Evolutionary conservation across 1,139 yeast species (phyloP), one percentile per base, ranked within the genome.

Genomic region (Debaryomycetaceae sp.): DNA sequence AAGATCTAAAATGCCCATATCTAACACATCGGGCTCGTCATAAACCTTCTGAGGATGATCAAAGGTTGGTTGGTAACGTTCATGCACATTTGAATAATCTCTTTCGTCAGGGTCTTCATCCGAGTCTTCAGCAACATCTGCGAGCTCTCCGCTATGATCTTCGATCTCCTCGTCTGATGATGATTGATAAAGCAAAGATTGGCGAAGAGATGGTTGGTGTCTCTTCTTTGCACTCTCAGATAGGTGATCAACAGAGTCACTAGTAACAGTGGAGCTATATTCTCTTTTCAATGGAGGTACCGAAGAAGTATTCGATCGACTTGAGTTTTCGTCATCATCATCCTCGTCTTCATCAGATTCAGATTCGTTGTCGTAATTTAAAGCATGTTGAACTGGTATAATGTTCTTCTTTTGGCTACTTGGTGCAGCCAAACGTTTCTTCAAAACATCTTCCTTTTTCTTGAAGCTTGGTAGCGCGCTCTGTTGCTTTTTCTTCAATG

Each of bases 341-440:
- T 35, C 34, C 13, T 35, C 38, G 2, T 35, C 33, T 17, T 30
- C 38, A 11, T 75, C 76, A 4, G 75, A 82, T 31, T 63, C 75
- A 38, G 68, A 66, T 5, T 65, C 67, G 30, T 68, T 61, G 40
- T 72, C 77, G 45, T 65, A 78, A 50, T 86, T 83, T 46, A 86
- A 73, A 1, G 83, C 79, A 62, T 86, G 92, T 40, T 82, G 83
- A 81, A 85, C 74, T 1, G 94, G 95, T 34, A 82, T 61, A 38
- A 70, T 50, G 29, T 53, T 56, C 47, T 57, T 61, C 53, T 59
- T 56, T 35, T 44, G 43, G 51, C 40, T 35, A 34, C 37, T 30
- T 46, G 47, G 39, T 41, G 34, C 37, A 38, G 39, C 33, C 34
- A 19, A 18, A 18, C 9, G 35, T 13, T 43, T 41, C 43, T 41